These are phyloP conservation scores for Terana coerulea DNA, from an alignment of 768 basidiomycete genomes.

Conservation along the genomic window DNA sequence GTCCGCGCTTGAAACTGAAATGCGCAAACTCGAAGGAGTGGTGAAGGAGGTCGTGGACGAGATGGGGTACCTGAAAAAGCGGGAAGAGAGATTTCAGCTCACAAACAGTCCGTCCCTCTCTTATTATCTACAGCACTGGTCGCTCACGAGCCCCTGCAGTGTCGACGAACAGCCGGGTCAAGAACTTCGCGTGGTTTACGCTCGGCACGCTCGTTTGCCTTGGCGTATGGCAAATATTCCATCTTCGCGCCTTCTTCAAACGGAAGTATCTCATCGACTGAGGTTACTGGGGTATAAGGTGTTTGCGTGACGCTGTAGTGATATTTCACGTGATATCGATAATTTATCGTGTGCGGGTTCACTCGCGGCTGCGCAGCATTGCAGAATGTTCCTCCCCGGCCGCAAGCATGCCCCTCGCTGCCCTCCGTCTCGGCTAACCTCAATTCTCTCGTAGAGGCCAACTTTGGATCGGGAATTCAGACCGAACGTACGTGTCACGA, in stretches of 20 bases:
- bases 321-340: too few species aligned
- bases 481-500: too few species aligned
- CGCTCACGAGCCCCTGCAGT: constrained; percentile 42
- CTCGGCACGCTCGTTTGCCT: constrained; percentile 72
- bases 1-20: constrained; percentile 94
- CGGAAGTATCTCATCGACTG: constrained; percentile 87
- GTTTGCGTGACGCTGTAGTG: too few species aligned
- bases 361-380: too few species aligned
- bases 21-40: constrained; percentile 94
- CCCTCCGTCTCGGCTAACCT: too few species aligned
- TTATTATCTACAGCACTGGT: not conserved
- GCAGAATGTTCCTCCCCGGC: too few species aligned
- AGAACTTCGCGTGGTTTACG: constrained; percentile 90
- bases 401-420: too few species aligned
- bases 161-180: constrained; percentile 88
- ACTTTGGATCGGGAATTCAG: too few species aligned
- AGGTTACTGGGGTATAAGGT: too few species aligned
- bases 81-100: constrained; percentile 83
- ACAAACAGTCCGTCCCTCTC: constrained; percentile 80
- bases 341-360: too few species aligned
- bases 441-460: too few species aligned
- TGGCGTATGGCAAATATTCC: constrained; percentile 94
- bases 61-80: constrained; percentile 81
- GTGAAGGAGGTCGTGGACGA: constrained; percentile 95
- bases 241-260: constrained; percentile 94